phyloP scores from a whole-genome alignment of 352 stramenopile species.

The Phytophthora aleatoria region DNA sequence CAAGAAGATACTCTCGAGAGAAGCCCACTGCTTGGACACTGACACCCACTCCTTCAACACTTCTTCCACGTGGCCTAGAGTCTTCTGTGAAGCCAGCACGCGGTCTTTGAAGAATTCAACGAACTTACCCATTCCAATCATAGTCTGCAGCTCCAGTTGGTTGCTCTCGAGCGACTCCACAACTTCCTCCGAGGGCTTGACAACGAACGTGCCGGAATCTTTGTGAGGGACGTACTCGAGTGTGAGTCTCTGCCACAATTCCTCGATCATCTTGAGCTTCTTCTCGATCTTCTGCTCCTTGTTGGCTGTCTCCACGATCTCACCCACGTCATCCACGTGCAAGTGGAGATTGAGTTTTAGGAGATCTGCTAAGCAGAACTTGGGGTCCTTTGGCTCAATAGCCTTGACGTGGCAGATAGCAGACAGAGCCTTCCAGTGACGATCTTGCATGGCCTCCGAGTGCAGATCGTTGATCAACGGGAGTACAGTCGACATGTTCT shows the following conservation, averaged over 20 bases:
- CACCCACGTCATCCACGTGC: slow-evolving; percentile 86
- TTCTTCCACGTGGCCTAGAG: slow-evolving; percentile 84
- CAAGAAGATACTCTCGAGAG: slow-evolving; percentile 89
- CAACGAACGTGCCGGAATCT: slow-evolving; percentile 84
- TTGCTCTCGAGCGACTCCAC: slow-evolving; percentile 89
- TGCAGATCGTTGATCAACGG: slow-evolving; percentile 95
- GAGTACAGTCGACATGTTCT: slow-evolving; percentile 87
- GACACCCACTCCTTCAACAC: slow-evolving; percentile 89
- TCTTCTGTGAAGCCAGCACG: slow-evolving; percentile 79
- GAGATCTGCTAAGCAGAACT: slow-evolving; percentile 84
- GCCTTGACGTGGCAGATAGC: slow-evolving; percentile 87
- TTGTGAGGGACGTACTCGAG: slow-evolving; percentile 90
- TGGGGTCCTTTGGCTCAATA: slow-evolving; percentile 83
- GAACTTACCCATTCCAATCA: slow-evolving; percentile 92
- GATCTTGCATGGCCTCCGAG: slow-evolving; percentile 93
- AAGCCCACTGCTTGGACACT: slow-evolving; percentile 88
- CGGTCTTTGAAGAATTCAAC: slow-evolving; percentile 91
- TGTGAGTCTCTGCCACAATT: slow-evolving; percentile 81
- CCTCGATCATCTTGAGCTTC: slow-evolving; percentile 89
- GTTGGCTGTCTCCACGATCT: slow-evolving; percentile 89
- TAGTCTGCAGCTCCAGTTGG: slow-evolving; percentile 87
- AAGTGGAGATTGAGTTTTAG: slow-evolving; percentile 84
- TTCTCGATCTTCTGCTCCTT: slow-evolving; percentile 92
- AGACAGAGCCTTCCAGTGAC: slow-evolving; percentile 93
- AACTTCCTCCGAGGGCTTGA: slow-evolving; percentile 87